phyloP scores from a whole-genome alignment of 768 basidiomycete species.

The Tricholoma sp. region DNA sequence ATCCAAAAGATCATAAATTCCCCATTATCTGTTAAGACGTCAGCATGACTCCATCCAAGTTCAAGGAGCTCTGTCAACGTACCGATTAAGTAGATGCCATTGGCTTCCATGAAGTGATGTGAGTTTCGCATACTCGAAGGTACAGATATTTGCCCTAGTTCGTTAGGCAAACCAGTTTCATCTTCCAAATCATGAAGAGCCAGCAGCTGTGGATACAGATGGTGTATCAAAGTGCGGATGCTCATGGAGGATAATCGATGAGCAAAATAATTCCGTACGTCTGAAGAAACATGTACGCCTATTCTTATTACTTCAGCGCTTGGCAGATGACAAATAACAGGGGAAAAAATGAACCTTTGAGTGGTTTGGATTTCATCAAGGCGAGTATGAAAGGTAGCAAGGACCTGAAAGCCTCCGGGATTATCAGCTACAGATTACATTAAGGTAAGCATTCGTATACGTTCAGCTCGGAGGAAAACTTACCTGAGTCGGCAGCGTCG shows the following conservation, averaged over 20 bases:
- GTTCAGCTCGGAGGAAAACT: slow-evolving; percentile 9
- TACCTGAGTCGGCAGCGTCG: slow-evolving; percentile 76
- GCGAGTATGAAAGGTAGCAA: slow-evolving; percentile 79
- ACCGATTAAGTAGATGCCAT: slow-evolving; percentile 95
- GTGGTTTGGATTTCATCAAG: slow-evolving; percentile 81
- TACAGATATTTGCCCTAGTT: slow-evolving; percentile 53
- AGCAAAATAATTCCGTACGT: slow-evolving; percentile 84
- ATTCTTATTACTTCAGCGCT: slow-evolving; percentile 1
- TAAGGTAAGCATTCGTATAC: neutral
- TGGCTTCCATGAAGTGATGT: slow-evolving; percentile 81
- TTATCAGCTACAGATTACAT: slow-evolving; percentile 60
- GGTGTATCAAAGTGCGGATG: slow-evolving; percentile 63
- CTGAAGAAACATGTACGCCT: slow-evolving; percentile 89
- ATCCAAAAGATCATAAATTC: slow-evolving; percentile 89
- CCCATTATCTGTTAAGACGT: slow-evolving; percentile 66
- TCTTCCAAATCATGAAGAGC: slow-evolving; percentile 83
- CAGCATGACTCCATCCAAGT: neutral
- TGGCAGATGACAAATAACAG: neutral
- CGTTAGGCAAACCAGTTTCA: slow-evolving; percentile 62
- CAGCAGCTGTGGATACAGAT: slow-evolving; percentile 84
- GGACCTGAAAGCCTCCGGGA: slow-evolving; percentile 89
- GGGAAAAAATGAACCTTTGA: slow-evolving; percentile 66
- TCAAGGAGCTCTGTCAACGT: slow-evolving; percentile 15
- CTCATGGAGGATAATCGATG: slow-evolving; percentile 70
- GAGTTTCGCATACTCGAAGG: slow-evolving; percentile 80